Base-by-base conservation (phyloP, 441 rosid genomes). In the Erysimum cheiri region DNA sequence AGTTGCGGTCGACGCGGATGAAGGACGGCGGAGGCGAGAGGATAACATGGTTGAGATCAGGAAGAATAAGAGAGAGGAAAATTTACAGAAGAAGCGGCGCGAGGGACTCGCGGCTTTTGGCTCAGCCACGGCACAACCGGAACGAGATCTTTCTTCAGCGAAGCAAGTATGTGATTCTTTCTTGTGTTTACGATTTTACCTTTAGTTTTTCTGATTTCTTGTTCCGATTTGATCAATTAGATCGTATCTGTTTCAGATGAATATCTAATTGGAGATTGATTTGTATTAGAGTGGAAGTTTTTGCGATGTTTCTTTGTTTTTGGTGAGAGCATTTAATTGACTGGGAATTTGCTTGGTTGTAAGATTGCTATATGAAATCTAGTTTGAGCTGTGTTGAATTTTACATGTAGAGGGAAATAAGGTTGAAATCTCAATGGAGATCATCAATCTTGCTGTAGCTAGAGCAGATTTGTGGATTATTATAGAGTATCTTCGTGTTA, bases 31-130 rank as follows among this genome's bases (percentile, higher is more conserved):
- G 73, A 77, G 88, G 60, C 76, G 91, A 58, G 91, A 86, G 78
- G 91, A 81, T 74, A 83, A 83, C 14, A 71, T 84, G 91, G 88
- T 86, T 41, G 91, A 86, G 87, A 86, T 86, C 75, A 79, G 90
- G 39, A 86, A 86, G 81, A 86, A 77, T 44, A 80, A 83, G 71
- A 74, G 87, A 67, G 91, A 86, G 26, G 87, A 86, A 63, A 86
- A 77, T 64, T 69, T 86, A 62, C 83, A 79, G 68, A 86, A 86
- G 83, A 86, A 86, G 66, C 80, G 91, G 0, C 88, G 91, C 19
- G 88, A 84, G 58, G 85, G 82, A 15, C 37, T 77, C 19, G 43
- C 69, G 17, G 52, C 72, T 9, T 81, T 39, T 74, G 36, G 82
- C 53, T 62, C 81, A 6, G 35, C 22, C 61, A 10, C 66, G 1